Base-by-base conservation (phyloP, 371 early-diverging fungal genomes). In the Syncephalastrum monosporum region DNA sequence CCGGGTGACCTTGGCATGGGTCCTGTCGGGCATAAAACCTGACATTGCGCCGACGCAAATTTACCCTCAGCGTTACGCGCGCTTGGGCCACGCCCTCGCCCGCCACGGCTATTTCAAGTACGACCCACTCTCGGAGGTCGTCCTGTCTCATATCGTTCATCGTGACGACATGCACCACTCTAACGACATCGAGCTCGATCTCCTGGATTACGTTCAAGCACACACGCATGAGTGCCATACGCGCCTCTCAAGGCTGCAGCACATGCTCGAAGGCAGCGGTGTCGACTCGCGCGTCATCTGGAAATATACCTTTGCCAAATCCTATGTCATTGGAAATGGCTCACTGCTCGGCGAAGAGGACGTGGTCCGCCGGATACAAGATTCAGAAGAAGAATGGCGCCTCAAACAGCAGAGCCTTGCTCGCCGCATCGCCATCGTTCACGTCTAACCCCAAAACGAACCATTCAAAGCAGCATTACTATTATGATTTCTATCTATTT, bases 291-390 rank as follows among this genome's bases (percentile, higher is more conserved):
- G 64, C 5, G 68, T 78, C 12, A 19, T 78, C 33, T 78, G 78
- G 78, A 78, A 78, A 45, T 78, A 78, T 29, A 56, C 71, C 2
- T 78, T 75, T 70, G 78, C 78, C 0, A 72, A 69, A 46, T 65
- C 67, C 0, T 73, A 60, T 55, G 71, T 75, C 0, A 63, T 71
- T 19, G 72, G 78, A 14, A 78, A 66, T 57, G 71, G 71, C 21
- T 68, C 69, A n/a, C 38, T 78, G 21, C 27, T 75, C 5, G 51
- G 73, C 19, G 69, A 70, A 50, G 78, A 78, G 56, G 75, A 78
- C 55, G 71, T 78, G 7, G 69, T 78, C 17, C 68, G 73, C 27
- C 60, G 75, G 6, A 75, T 78, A 10, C 75, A 78, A 53, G 71
- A 68, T 38, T 60, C 72, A 8, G 78, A 78, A 57, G 68, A 72